These are phyloP conservation scores for Pyrus bretschneideri DNA, from an alignment of 306 rosid species.

Conservation along the genomic window DNA sequence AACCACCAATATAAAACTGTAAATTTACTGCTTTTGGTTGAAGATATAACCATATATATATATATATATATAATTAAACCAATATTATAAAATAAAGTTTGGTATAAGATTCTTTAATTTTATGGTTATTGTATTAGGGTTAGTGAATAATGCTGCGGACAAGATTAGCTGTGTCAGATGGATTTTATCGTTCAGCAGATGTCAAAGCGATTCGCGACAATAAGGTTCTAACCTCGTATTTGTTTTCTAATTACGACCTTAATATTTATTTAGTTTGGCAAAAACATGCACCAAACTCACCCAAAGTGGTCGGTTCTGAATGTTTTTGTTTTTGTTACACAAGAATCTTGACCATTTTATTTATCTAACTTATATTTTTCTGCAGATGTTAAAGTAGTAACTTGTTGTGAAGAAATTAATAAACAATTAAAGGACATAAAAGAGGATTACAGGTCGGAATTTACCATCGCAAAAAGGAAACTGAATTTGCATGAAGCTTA, in stretches of 20 bases:
- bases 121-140: not conserved
- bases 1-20: too few species aligned
- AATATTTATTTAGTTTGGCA: not conserved
- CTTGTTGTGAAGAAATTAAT: not conserved
- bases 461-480: too few species aligned
- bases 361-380: not conserved
- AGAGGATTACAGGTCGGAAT: too few species aligned
- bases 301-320: slow-evolving; percentile 18
- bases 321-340: not conserved
- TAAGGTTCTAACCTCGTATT: not conserved
- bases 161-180: slow-evolving; percentile 17
- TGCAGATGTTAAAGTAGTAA: not conserved
- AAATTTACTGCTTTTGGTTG: too few species aligned
- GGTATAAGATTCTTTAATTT: slow-evolving; percentile 1
- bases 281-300: slow-evolving; percentile 15
- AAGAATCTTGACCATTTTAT: not conserved
- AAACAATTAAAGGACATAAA: not conserved
- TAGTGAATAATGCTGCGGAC: slow-evolving; percentile 9
- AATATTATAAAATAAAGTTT: not conserved
- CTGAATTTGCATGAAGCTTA: not conserved
- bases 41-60: not conserved
- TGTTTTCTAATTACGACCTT: not conserved
- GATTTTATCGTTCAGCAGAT: slow-evolving; percentile 5
- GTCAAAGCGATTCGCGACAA: slow-evolving; percentile 2
- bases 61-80: not conserved